Evolutionary conservation across 2,329 filamentous ascomycete species (phyloP), one percentile per base, ranked within the genome.

Genomic region (Talaromyces sp.): DNA sequence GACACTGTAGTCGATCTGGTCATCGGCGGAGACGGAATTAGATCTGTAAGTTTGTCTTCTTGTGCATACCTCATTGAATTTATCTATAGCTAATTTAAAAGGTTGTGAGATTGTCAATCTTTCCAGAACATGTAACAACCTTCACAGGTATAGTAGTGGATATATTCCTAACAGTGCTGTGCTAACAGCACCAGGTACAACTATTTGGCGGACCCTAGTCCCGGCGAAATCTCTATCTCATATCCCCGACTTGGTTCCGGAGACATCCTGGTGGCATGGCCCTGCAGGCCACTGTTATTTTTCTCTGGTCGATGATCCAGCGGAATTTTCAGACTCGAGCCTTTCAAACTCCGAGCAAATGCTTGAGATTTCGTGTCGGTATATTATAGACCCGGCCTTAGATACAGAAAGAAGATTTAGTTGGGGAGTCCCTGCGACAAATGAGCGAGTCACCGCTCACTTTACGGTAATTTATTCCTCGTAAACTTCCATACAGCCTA

Each of bases 361-460:
- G 54, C 21, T 56, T 5, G 54, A 56, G 54, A 17, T 56, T 43
- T 56, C 54, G 35, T 56, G 54, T 56, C 54, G 54, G 35, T 43
- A 56, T 27, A n/a, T 56, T 13, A 56, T 43, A 56, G 54, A 56
- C 24, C 63, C 65, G 14, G 55, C 56, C 3, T 63, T 58, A 3
- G 64, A 51, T 27, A 60, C 53, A 3, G 63, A 59, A 21, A 62
- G 64, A 52, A 58, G 55, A 11, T 67, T 67, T 56, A 67, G 65
- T 46, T 67, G 65, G 65, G 65, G 65, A 6, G 46, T 67, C 24
- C 64, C 64, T 4, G 64, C 65, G 1, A 66, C 64, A 10, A 67
- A 66, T 14, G 62, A 67, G 50, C 57, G 63, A 49, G 62, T 72
- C 14, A 65, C 65, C 67, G 19, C 35, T 29, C 54, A 56, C 24